Conservation (phyloP, 306 rosid species). For the Citrullus amarus region DNA sequence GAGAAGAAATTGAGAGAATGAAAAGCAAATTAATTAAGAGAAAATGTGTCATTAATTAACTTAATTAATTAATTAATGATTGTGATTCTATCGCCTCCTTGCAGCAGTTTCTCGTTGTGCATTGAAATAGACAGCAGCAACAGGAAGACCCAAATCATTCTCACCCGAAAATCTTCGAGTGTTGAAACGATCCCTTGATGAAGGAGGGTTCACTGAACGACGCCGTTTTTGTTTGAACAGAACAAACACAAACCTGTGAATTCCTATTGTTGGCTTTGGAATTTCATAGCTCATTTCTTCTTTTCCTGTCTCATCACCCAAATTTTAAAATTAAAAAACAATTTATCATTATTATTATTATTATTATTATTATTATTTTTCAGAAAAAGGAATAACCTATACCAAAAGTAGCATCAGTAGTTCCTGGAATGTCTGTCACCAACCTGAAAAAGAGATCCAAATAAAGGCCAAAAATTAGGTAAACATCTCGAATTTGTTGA, state of each 20-base stretch:
- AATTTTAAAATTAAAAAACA: no score
- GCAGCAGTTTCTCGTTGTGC: constrained; percentile 35
- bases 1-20: no score
- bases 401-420: constrained; percentile 92
- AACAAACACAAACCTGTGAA: constrained; percentile 83
- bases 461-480: not conserved
- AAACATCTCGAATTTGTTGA: not conserved
- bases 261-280: constrained; percentile 78
- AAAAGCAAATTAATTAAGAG: no score
- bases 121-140: constrained; percentile 82
- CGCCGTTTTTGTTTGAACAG: constrained; percentile 57
- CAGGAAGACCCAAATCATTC: constrained; percentile 64
- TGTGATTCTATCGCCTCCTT: not conserved
- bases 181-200: constrained; percentile 59
- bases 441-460: constrained; percentile 35
- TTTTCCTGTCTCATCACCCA: constrained; percentile 30
- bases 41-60: no score
- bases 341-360: no score
- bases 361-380: no score
- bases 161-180: constrained; percentile 45
- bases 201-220: constrained; percentile 36
- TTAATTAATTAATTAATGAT: no score
- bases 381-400: not conserved
- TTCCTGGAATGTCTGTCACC: constrained; percentile 93
- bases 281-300: constrained; percentile 61